Percentiles rank a stretch among this genome's conserved stretches.
phyloP scores from a whole-genome alignment of 495 filamentous ascomycete genomes.

The Penicillium mononematosum region DNA sequence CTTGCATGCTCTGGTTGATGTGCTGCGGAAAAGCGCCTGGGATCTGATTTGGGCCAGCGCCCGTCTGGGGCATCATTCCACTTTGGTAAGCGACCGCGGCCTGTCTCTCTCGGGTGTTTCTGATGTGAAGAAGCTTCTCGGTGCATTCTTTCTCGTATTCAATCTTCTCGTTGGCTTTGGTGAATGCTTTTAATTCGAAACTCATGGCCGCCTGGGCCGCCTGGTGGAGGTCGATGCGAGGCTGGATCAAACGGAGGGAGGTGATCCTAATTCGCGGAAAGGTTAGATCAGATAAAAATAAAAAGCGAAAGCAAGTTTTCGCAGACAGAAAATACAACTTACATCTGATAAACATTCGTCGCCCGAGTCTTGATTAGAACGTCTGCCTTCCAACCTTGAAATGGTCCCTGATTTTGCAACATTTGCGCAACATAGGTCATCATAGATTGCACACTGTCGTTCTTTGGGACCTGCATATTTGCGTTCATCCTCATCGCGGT shows the following conservation, averaged over 20 bases:
- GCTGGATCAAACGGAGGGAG: constrained; percentile 51
- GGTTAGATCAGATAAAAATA: constrained; percentile 6
- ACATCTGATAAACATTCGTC: constrained; percentile 50
- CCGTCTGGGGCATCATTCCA: constrained; percentile 46
- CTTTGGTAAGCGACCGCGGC: constrained; percentile 43
- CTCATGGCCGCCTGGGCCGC: constrained; percentile 46
- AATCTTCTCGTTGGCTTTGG: constrained; percentile 44
- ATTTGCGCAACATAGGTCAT: constrained; percentile 38
- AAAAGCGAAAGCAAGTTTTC: constrained; percentile 6
- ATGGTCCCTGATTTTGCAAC: constrained; percentile 40
- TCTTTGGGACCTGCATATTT: constrained; percentile 37
- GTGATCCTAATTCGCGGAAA: constrained; percentile 37
- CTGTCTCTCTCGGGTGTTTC: constrained; percentile 47
- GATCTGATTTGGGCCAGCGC: constrained; percentile 42
- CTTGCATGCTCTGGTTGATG: constrained; percentile 53
- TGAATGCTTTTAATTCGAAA: constrained; percentile 50
- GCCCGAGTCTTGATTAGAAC: constrained; percentile 41
- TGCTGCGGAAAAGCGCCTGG: constrained; percentile 49
- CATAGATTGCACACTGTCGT: constrained; percentile 37
- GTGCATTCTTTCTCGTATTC: constrained; percentile 51
- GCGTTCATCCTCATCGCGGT: constrained; percentile 29
- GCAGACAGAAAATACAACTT: constrained; percentile 21
- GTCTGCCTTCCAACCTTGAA: constrained; percentile 48
- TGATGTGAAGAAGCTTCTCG: constrained; percentile 50
- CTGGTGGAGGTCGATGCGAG: constrained; percentile 40